Evolutionary conservation across 1,284 basidiomycete species (phyloP).

Genomic region (Ustilago esculenta): DNA sequence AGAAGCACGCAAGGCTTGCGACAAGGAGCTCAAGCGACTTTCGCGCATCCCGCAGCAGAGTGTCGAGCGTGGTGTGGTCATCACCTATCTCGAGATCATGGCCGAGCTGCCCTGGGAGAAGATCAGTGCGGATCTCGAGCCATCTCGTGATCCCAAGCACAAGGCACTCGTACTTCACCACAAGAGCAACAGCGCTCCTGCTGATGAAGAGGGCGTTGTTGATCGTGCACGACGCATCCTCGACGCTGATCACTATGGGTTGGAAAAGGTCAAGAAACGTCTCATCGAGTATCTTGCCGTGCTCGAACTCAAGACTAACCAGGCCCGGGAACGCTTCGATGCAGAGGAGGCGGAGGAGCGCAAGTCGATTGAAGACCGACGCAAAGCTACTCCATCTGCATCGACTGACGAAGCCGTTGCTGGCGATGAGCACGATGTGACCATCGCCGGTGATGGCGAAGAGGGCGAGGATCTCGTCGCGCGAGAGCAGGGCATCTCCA

Average conservation of each 20-base stretch:
- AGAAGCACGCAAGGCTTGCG: constrained; percentile 64
- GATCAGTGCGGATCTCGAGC: constrained; percentile 51
- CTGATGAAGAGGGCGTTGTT: constrained; percentile 55
- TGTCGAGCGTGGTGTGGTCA: constrained; percentile 65
- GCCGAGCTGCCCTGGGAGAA: constrained; percentile 67
- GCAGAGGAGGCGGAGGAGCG: constrained; percentile 45
- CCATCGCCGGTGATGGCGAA: constrained; percentile 14
- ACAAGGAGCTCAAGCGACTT: constrained; percentile 65
- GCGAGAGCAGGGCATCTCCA: constrained; percentile 30
- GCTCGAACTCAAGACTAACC: constrained; percentile 67
- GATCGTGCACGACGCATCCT: constrained; percentile 63
- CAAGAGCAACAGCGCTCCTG: constrained; percentile 10
- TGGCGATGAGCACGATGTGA: constrained; percentile 14
- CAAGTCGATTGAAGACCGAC: constrained; percentile 33
- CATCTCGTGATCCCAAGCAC: constrained; percentile 18
- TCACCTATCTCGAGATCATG: constrained; percentile 67
- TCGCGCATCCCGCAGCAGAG: constrained; percentile 63
- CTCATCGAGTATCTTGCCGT: constrained; percentile 69
- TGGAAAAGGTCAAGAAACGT: constrained; percentile 69
- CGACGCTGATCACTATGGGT: constrained; percentile 69
- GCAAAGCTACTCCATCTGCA: constrained; percentile 15
- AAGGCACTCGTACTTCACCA: constrained; percentile 38
- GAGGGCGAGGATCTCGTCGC: constrained; percentile 27
- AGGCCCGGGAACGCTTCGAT: constrained; percentile 56
- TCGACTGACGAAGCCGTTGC: constrained; percentile 28